Conservation (phyloP, 73 alveolate species). For the Symbiodinium natans region DNA sequence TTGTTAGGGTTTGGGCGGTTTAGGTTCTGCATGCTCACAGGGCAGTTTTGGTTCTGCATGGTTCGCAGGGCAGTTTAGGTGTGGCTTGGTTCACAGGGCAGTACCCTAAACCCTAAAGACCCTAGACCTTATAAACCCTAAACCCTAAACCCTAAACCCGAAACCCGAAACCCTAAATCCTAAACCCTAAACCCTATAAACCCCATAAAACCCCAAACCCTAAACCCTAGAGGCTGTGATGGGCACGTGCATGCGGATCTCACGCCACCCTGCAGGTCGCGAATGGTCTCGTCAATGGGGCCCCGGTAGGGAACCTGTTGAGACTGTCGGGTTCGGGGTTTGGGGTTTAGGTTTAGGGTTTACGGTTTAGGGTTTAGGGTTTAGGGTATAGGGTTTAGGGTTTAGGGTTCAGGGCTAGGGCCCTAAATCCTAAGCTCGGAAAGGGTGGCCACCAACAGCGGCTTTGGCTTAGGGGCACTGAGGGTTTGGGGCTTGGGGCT, state of each 20-base stretch:
- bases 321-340: background rate
- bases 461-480: background rate
- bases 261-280: constrained; percentile 95
- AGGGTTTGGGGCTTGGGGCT: background rate
- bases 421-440: no score
- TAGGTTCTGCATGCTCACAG: no score
- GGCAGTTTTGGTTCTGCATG: no score
- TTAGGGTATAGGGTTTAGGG: background rate
- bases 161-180: background rate
- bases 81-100: no score
- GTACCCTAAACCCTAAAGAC: no score
- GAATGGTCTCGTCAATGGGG: constrained; percentile 95
- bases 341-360: background rate
- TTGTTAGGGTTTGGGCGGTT: no score
- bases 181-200: background rate
- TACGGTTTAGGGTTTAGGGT: background rate
- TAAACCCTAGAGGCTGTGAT: no score
- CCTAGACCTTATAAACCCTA: no score
- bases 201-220: background rate
- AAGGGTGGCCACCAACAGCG: no score
- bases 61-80: no score
- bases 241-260: constrained; percentile 95
- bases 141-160: background rate
- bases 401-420: no score
- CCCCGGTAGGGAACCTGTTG: constrained; percentile 95